Conservation (phyloP, 257 asterid species). For the Asclepias syriaca region DNA sequence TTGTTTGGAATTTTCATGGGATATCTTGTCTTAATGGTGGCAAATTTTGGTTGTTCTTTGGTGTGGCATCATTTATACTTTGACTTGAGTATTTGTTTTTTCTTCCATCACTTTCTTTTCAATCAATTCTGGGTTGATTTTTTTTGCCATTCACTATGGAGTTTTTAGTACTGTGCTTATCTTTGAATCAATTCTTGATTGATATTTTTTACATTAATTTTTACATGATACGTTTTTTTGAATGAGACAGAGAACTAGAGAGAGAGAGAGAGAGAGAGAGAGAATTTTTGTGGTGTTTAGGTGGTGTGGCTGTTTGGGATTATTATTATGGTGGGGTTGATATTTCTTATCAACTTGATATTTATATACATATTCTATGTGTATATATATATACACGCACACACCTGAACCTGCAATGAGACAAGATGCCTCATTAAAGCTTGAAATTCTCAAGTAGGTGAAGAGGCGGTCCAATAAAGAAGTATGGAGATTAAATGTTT, state of each 20-base stretch:
- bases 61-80: conserved; percentile 12
- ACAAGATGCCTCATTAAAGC: background rate
- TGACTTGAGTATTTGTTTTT: background rate
- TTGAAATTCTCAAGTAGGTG: background rate
- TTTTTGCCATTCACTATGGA: no score
- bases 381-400: background rate
- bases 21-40: background rate
- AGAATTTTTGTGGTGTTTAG: no score
- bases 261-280: no score
- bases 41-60: background rate
- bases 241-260: no score
- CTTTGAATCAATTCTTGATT: no score
- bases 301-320: no score
- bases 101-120: background rate
- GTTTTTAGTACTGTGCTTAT: no score
- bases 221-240: no score
- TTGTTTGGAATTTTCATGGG: conserved; percentile 5
- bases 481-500: background rate
- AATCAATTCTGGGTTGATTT: background rate
- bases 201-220: no score
- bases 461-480: background rate
- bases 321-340: no score
- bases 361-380: no score
- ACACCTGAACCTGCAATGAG: conserved; percentile 1
- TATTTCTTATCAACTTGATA: no score